A percentile compares a stretch with the other conserved stretches of the same genome.
These are phyloP conservation scores for Blepharisma japonicum DNA, from an alignment of 73 alveolate genomes.

Conservation along the genomic window DNA sequence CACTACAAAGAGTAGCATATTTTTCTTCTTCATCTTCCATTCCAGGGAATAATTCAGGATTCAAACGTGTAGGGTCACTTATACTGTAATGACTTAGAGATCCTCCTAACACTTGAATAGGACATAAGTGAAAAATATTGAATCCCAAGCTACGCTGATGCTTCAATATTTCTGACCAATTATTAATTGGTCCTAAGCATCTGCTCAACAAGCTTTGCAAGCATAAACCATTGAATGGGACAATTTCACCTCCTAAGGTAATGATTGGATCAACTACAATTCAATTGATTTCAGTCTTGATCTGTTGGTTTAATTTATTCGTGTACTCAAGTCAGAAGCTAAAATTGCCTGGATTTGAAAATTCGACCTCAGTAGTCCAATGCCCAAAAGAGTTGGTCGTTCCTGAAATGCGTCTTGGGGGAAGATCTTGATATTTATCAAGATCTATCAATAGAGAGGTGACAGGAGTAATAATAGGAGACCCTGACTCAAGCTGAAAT, in stretches of 20 bases:
- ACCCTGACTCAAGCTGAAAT: neutral
- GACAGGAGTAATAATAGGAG: neutral
- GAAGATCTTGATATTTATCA: neutral
- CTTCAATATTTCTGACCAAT: slow-evolving; percentile 48
- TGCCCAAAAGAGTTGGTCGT: neutral
- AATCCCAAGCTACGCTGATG: slow-evolving; percentile 64
- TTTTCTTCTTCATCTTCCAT: slow-evolving; percentile 32
- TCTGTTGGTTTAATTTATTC: too few species aligned
- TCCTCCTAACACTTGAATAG: slow-evolving; percentile 74
- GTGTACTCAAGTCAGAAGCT: neutral
- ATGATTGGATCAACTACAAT: neutral
- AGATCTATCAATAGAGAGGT: neutral
- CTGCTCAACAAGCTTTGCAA: slow-evolving; percentile 65
- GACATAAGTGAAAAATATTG: slow-evolving; percentile 77
- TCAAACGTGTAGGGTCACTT: slow-evolving; percentile 61
- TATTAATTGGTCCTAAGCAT: slow-evolving; percentile 65
- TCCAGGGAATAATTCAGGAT: slow-evolving; percentile 54
- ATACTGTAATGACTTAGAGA: slow-evolving; percentile 68
- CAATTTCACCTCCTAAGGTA: neutral
- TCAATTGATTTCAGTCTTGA: neutral
- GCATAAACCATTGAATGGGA: neutral
- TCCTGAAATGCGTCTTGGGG: neutral
- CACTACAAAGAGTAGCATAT: slow-evolving; percentile 29
- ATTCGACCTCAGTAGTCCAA: neutral
- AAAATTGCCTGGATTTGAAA: neutral